These are phyloP conservation scores for Fusarium sp. DNA, from an alignment of 2,329 filamentous ascomycete genomes.

Conservation along the genomic window DNA sequence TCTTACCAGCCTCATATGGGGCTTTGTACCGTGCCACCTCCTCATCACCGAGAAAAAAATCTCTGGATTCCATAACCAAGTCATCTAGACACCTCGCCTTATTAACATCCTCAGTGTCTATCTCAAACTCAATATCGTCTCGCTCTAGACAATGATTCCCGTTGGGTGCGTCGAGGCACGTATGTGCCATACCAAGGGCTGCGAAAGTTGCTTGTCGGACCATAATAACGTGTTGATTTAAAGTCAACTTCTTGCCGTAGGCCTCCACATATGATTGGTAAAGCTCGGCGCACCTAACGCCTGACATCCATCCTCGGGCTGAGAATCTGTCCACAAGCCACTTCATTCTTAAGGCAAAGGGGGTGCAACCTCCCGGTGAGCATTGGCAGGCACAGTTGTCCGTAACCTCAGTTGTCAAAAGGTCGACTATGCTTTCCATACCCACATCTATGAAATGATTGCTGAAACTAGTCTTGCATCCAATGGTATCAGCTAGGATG, in stretches of 20 bases:
- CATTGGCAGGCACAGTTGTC: background rate
- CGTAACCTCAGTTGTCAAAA: accelerated
- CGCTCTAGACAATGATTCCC: too few species aligned
- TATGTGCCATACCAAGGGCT: background rate
- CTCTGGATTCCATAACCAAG: background rate
- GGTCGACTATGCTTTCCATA: background rate
- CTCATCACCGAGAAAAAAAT: accelerated
- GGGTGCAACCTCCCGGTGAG: background rate
- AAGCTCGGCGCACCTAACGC: background rate
- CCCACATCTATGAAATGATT: too few species aligned
- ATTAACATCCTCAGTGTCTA: accelerated
- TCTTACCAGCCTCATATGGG: accelerated
- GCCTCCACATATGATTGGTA: accelerated
- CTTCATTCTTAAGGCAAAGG: background rate
- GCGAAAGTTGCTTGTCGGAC: background rate
- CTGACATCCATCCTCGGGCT: too few species aligned
- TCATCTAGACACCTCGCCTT: background rate
- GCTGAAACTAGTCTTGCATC: accelerated
- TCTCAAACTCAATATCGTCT: background rate
- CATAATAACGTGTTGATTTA: background rate
- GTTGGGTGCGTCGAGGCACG: background rate
- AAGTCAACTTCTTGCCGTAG: accelerated
- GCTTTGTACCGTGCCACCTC: accelerated
- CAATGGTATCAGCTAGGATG: background rate
- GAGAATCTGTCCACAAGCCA: background rate